Base-by-base conservation (phyloP, 257 asterid genomes). In the Capsicum rhomboideum region DNA sequence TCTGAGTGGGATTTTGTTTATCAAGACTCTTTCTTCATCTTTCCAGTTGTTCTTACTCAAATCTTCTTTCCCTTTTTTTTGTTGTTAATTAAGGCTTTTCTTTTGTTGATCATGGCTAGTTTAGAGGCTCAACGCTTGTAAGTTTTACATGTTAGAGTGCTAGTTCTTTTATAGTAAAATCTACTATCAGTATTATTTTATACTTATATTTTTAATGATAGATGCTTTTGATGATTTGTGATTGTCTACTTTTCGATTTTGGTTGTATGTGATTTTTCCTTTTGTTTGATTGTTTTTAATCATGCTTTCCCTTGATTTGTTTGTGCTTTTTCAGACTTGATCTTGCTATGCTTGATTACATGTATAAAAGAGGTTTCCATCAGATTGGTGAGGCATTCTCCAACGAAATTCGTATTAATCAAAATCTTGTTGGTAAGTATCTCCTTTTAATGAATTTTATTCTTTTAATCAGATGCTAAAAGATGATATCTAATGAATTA, bases 321-420 rank as follows among this genome's bases (percentile, higher is more conserved):
- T 31, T 83, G 81, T 34, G 66, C 77, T 83, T 85, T 34, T 23
- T 82, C 79, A 90, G 91, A 87, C 74, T 90, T 80, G 91, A 90
- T 55, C 50, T 84, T 61, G 89, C 83, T 68, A 82, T 90, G 80
- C 80, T 83, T 34, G 91, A 90, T 83, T 89, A 90, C 56, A 21
- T 90, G 82, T 14, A 67, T 28, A 86, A 69, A 21, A 90, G 87
- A 10, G 87, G 88, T 85, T 63, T 87, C 91, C 85, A 82, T 31
- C 44, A n/a, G 6, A 56, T 84, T 66, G 88, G 90, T 54, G 89
- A 86, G 23, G 79, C 26, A 63, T 88, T 90, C 50, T 87, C 89
- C 34, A 17, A 4, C 0, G 92, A 89, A 86, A 89, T 91, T 82
- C 31, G 29, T 42, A 42, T 88, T 83, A 26, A n/a, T 29, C 84